A percentile compares a stretch with the other conserved stretches of the same genome.
Conservation (phyloP, 2,329 filamentous ascomycete species). For the Pseudogymnoascus sp. region DNA sequence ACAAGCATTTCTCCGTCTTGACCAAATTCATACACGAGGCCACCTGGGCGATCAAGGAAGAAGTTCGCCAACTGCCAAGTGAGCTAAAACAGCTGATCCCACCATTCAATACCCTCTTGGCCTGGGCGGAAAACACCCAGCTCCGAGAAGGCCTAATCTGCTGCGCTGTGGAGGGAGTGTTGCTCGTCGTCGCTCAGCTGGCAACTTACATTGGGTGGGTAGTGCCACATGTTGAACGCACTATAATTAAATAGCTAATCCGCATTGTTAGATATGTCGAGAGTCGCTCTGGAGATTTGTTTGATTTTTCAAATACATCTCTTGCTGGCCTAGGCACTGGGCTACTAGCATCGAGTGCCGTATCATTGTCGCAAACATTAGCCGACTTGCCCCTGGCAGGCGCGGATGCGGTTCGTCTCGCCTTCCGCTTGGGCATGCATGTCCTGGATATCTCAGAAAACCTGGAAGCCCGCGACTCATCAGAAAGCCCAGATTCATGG, state of each 20-base stretch:
- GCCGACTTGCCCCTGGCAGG: background rate
- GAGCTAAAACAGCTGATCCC: background rate
- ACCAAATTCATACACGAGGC: background rate
- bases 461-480: background rate
- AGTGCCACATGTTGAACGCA: background rate
- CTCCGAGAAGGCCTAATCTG: background rate
- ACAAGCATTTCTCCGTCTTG: background rate
- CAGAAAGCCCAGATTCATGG: background rate
- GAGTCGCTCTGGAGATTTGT: slow-evolving; percentile 9
- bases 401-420: background rate
- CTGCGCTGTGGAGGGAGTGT: background rate
- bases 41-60: background rate
- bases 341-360: background rate
- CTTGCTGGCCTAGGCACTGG: slow-evolving; percentile 4
- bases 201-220: slow-evolving; percentile 2
- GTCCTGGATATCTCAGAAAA: background rate
- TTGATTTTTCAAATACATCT: background rate
- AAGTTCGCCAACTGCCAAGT: slow-evolving; percentile 1
- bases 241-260: background rate
- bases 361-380: background rate
- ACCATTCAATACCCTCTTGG: background rate
- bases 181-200: background rate
- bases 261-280: background rate
- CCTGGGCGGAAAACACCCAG: background rate
- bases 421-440: background rate